Conservation (phyloP, 176 grass and related monocot genomes). For the Tillandsia fasciculata region DNA sequence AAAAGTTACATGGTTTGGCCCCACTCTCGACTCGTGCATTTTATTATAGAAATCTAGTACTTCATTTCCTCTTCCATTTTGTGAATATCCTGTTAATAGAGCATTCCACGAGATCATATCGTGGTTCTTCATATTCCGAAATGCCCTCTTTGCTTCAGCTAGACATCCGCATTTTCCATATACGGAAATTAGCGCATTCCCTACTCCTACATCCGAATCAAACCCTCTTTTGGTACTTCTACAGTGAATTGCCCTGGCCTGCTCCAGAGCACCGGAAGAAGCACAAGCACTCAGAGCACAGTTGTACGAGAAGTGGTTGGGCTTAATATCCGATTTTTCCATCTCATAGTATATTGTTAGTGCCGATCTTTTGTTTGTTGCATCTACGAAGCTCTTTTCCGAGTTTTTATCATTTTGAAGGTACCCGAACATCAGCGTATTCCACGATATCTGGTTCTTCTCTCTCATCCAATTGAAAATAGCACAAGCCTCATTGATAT, state of each 20-base stretch:
- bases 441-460: conserved; percentile 25
- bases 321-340: conserved; percentile 17
- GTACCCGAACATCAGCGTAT: conserved; percentile 22
- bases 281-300: conserved; percentile 22
- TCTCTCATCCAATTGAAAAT: conserved; percentile 12
- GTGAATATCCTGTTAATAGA: conserved; percentile 22
- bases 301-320: conserved; percentile 25
- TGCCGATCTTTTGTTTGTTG: neutral
- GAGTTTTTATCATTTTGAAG: conserved; percentile 14
- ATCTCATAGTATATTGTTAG: conserved; percentile 11
- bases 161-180: conserved; percentile 30
- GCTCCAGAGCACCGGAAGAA: conserved; percentile 7
- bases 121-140: conserved; percentile 4
- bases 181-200: conserved; percentile 16
- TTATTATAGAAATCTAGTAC: conserved; percentile 17
- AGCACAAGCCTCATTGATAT: conserved; percentile 13
- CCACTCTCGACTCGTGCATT: conserved; percentile 15
- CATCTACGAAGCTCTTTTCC: neutral
- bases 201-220: conserved; percentile 19
- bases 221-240: conserved; percentile 18
- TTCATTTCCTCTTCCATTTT: conserved; percentile 19
- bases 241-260: conserved; percentile 22
- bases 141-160: conserved; percentile 9
- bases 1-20: conserved; percentile 18
- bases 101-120: conserved; percentile 28